Evolutionary conservation across 768 basidiomycete genomes (phyloP).

Genomic region (Floccularia luteovirens): DNA sequence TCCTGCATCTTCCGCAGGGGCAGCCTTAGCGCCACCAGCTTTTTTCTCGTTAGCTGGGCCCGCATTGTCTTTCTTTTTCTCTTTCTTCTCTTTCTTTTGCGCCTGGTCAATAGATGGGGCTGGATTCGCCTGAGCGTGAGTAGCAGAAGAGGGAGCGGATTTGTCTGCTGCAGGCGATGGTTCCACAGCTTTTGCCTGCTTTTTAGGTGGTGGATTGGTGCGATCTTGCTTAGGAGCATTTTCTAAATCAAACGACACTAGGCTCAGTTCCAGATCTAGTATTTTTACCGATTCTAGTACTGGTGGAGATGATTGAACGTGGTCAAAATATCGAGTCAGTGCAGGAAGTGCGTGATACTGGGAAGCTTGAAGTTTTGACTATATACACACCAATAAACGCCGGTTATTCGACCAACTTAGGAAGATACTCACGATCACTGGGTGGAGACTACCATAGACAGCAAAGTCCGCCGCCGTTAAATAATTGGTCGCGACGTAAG

Average conservation of each 20-base stretch:
- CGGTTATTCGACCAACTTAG: background rate
- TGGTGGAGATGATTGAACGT: constrained; percentile 69
- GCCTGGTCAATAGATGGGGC: constrained; percentile 18
- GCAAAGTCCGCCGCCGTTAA: constrained; percentile 88
- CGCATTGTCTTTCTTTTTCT: constrained; percentile 44
- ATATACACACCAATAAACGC: background rate
- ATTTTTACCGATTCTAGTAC: constrained; percentile 52
- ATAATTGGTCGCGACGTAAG: constrained; percentile 80
- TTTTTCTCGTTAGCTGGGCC: constrained; percentile 31
- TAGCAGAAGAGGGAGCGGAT: constrained; percentile 14
- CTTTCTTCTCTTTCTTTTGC: constrained; percentile 53
- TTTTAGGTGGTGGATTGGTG: constrained; percentile 66
- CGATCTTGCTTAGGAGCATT: constrained; percentile 71
- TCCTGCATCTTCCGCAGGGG: constrained; percentile 56
- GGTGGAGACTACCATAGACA: constrained; percentile 84
- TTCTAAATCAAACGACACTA: constrained; percentile 65
- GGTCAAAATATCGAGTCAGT: constrained; percentile 91
- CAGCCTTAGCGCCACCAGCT: constrained; percentile 32
- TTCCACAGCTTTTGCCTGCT: constrained; percentile 58
- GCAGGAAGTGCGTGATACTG: constrained; percentile 77
- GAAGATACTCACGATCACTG: constrained; percentile 68
- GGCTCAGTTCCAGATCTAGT: constrained; percentile 41
- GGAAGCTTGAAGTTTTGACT: constrained; percentile 66
- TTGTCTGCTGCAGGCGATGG: constrained; percentile 16
- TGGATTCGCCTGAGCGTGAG: constrained; percentile 7